These are phyloP conservation scores for Stagonosporopsis tanaceti DNA, from an alignment of 2,329 filamentous ascomycete species.

Conservation along the genomic window DNA sequence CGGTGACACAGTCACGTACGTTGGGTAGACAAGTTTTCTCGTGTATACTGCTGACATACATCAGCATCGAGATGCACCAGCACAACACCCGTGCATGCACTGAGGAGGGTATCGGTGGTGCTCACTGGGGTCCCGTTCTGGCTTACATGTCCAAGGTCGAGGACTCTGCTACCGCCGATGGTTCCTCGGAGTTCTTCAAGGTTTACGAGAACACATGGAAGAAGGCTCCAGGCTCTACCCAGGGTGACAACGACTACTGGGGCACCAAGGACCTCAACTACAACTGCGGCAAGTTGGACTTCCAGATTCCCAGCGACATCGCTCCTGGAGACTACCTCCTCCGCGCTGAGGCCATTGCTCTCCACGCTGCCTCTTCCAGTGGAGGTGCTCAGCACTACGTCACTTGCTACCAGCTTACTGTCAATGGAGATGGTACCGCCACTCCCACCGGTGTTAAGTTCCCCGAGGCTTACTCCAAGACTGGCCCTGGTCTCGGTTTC, in stretches of 20 bases:
- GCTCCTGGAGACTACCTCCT: slow-evolving; percentile 55
- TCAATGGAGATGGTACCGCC: slow-evolving; percentile 45
- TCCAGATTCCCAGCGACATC: slow-evolving; percentile 51
- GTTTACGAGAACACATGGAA: slow-evolving; percentile 52
- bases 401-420: slow-evolving; percentile 55
- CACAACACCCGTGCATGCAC: slow-evolving; percentile 34
- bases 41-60: neutral
- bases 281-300: slow-evolving; percentile 45
- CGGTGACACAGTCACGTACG: slow-evolving; percentile 36
- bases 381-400: slow-evolving; percentile 57
- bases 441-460: slow-evolving; percentile 57
- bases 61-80: slow-evolving; percentile 41
- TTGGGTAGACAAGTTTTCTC: neutral
- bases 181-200: slow-evolving; percentile 61
- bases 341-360: slow-evolving; percentile 56
- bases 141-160: slow-evolving; percentile 57
- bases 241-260: slow-evolving; percentile 54
- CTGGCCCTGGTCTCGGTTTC: slow-evolving; percentile 54
- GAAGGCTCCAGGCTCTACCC: slow-evolving; percentile 41
- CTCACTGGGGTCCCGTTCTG: slow-evolving; percentile 63
- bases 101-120: slow-evolving; percentile 37
- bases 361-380: slow-evolving; percentile 51
- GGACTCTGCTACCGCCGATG: slow-evolving; percentile 54
- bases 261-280: slow-evolving; percentile 54
- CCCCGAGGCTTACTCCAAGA: slow-evolving; percentile 53